Percentiles rank a stretch among this genome's conserved stretches.
phyloP scores from a whole-genome alignment of 1,284 basidiomycete species.

The Gomphus bonarii region DNA sequence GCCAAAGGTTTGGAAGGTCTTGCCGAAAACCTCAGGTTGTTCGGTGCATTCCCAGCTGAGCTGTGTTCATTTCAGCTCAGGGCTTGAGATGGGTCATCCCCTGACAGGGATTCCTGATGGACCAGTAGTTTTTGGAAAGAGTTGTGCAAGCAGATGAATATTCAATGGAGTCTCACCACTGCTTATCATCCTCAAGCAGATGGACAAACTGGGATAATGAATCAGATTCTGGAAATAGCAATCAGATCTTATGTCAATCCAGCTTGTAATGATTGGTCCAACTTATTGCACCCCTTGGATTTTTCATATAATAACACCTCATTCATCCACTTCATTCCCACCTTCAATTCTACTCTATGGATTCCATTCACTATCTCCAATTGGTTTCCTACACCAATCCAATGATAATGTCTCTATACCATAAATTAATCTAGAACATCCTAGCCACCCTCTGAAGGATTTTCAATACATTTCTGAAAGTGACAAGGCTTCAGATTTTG shows the following conservation, averaged over 20 bases:
- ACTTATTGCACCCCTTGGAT: neutral
- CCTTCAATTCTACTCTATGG: slow-evolving; percentile 17
- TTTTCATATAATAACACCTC: too few species aligned
- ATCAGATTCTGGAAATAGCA: slow-evolving; percentile 14
- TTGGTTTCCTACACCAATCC: neutral
- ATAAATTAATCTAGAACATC: neutral
- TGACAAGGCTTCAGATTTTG: neutral
- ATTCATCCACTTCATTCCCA: slow-evolving; percentile 10
- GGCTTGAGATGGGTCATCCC: too few species aligned
- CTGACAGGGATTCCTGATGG: too few species aligned
- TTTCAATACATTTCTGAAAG: slow-evolving; percentile 2
- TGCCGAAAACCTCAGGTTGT: too few species aligned
- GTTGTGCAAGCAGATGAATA: too few species aligned
- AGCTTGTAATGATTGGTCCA: slow-evolving; percentile 16
- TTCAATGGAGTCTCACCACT: slow-evolving; percentile 19
- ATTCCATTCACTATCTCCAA: neutral
- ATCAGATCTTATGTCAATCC: slow-evolving; percentile 12
- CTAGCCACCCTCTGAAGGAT: too few species aligned
- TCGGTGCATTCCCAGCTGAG: too few species aligned
- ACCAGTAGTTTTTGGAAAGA: too few species aligned
- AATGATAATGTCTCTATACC: too few species aligned
- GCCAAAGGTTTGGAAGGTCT: too few species aligned
- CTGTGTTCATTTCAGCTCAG: too few species aligned
- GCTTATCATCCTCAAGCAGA: slow-evolving; percentile 24
- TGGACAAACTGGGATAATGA: slow-evolving; percentile 18